Evolutionary conservation across 2,329 filamentous ascomycete species (phyloP).

Genomic region (Fusarium protoensiforme): DNA sequence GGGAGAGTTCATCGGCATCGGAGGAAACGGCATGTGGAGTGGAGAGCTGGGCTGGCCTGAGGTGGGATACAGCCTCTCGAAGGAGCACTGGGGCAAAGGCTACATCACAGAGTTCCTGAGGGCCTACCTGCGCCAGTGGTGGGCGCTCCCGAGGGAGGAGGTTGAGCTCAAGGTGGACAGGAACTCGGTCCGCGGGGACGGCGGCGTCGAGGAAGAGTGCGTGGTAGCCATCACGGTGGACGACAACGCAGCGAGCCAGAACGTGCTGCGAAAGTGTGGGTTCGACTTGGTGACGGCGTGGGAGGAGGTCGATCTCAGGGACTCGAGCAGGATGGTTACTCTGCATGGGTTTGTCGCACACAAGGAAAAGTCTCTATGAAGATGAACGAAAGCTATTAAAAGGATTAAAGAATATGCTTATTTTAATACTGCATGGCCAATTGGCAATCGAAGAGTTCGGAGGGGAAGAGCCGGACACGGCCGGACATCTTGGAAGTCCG

Average conservation of each 20-base stretch:
- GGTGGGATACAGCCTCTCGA: constrained; percentile 67
- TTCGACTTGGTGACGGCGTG: constrained; percentile 60
- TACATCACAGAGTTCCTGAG: constrained; percentile 67
- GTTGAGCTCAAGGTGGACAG: constrained; percentile 56
- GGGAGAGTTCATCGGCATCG: constrained; percentile 63
- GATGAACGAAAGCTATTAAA: neutral
- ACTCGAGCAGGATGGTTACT: constrained; percentile 20
- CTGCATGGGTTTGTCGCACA: constrained; percentile 42
- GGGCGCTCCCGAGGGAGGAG: constrained; percentile 59
- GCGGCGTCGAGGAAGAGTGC: constrained; percentile 50
- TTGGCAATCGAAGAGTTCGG: neutral
- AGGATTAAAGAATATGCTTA: neutral
- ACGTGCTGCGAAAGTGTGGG: constrained; percentile 67
- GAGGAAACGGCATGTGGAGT: constrained; percentile 53
- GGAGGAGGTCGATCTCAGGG: constrained; percentile 42
- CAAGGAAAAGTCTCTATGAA: neutral
- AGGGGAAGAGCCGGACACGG: constrained; percentile 8
- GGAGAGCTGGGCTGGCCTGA: constrained; percentile 65
- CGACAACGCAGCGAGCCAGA: constrained; percentile 63
- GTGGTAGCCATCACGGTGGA: constrained; percentile 60
- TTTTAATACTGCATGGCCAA: neutral
- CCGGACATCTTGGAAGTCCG: constrained; percentile 39
- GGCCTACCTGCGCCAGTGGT: constrained; percentile 60
- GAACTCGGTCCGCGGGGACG: constrained; percentile 48
- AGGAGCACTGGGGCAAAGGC: constrained; percentile 65